A percentile compares a stretch with the other conserved stretches of the same genome.
Evolutionary conservation across 2,329 filamentous ascomycete species (phyloP).

Genomic region (Cytospora piceicola): DNA sequence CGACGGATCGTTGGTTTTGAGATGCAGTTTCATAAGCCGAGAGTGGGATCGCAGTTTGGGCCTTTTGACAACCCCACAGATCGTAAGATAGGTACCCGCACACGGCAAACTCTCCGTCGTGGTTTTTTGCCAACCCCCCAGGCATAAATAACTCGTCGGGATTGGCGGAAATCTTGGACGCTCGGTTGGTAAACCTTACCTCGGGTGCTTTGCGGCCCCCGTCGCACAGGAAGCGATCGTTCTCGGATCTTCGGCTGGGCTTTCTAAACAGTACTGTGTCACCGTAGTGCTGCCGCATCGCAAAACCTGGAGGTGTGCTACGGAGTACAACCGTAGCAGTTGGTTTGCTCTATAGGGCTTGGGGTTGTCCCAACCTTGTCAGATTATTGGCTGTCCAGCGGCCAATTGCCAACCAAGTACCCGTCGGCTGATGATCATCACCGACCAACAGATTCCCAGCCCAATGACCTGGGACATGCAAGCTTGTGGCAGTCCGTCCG

Average conservation of each 20-base stretch:
- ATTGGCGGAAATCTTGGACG: background rate
- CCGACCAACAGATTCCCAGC: constrained; percentile 1
- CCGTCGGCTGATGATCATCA: constrained; percentile 2
- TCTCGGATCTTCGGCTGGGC: constrained; percentile 14
- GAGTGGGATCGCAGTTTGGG: constrained; percentile 1
- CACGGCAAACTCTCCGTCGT: background rate
- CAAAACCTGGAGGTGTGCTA: background rate
- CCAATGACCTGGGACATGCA: constrained; percentile 6
- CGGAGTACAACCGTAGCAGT: constrained; percentile 13
- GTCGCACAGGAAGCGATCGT: constrained; percentile 10
- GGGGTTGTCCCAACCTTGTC: constrained; percentile 2
- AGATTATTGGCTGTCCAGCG: constrained; percentile 6
- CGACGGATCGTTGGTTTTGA: background rate
- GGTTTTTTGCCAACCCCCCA: background rate
- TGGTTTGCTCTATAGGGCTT: constrained; percentile 18
- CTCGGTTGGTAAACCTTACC: background rate
- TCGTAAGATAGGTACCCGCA: background rate
- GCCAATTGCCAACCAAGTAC: constrained; percentile 13
- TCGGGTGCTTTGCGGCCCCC: background rate
- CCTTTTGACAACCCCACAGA: constrained; percentile 12
- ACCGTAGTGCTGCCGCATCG: background rate
- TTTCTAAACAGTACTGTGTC: background rate
- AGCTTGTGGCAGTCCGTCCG: constrained; percentile 3
- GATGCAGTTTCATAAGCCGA: background rate
- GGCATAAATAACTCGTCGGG: background rate